Evolutionary conservation across 1,139 yeast species (phyloP), one percentile per base, ranked within the genome.

Genomic region (Hemisphaericaspora subhashii): DNA sequence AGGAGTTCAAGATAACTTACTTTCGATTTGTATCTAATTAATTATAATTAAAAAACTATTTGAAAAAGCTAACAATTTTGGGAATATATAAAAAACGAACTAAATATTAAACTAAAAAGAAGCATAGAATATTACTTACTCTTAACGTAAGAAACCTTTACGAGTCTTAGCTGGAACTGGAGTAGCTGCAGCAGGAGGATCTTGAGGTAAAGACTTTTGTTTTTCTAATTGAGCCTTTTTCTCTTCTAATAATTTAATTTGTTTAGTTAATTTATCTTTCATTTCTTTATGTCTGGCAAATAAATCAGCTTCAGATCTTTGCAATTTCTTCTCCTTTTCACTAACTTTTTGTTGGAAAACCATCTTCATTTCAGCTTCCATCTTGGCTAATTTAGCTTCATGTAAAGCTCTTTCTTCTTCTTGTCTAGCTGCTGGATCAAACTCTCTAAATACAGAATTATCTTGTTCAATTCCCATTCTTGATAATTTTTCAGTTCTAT

Each of bases 311-410:
- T 94, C 98, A 36, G 97, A 88, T 68, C 90, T 87, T 72, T 90
- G 96, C 62, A 94, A 79, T 71, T 90, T 90, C 76, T 89, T 87
- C 66, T 94, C 99, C 81, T 94, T 94, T 67, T 90, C 98, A 43
- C 86, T 74, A 28, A 94, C 98, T 72, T 92, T 94, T 60, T 87
- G 95, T 68, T 90, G 96, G 81, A 94, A 94, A 42, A 94, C 96
- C 20, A 83, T 77, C 72, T 92, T 90, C 98, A 94, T 89, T 68
- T 92, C 98, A 26, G 89, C 79, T 69, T 94, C 98, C 85, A 94
- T 81, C 71, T 88, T 89, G 44, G 92, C 84, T 54, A 94, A 76
- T 60, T 92, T 88, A 45, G 96, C 95, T 67, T 89, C 97, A 61
- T 92, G 98, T 55, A 88, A 74, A 31, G 86, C 83, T 56, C 88